Conservation (phyloP, 208 protist species). For the Acanthamoeba culbertsoni region DNA sequence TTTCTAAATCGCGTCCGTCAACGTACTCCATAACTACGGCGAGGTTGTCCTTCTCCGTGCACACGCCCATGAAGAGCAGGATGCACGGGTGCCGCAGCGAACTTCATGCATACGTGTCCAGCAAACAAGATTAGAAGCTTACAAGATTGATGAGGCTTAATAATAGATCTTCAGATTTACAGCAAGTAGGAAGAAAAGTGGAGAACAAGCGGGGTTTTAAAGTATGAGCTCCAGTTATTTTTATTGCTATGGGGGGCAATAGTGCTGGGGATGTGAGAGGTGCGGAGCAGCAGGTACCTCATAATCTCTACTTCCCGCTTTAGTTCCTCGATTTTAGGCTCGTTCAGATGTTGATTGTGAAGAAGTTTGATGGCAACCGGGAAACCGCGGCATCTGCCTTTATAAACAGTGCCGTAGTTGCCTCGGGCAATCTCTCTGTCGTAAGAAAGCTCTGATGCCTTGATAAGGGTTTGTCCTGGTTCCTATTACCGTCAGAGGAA, state of each 20-base stretch:
- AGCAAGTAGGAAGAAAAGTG: too few relatives aligned
- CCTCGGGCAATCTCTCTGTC: neutral
- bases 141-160: too few relatives aligned
- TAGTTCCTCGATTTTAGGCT: conserved; percentile 36
- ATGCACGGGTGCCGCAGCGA: conserved; percentile 75
- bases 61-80: conserved; percentile 78
- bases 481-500: neutral
- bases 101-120: neutral
- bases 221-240: too few relatives aligned
- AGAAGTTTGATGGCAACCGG: conserved; percentile 56
- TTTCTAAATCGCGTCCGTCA: neutral
- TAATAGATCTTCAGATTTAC: too few relatives aligned
- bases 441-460: neutral
- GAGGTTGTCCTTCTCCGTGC: conserved; percentile 72
- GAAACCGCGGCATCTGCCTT: neutral
- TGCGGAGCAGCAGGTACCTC: neutral
- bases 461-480: conserved; percentile 27
- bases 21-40: conserved; percentile 78
- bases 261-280: too few relatives aligned
- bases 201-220: too few relatives aligned
- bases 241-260: too few relatives aligned
- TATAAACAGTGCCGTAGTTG: conserved; percentile 37
- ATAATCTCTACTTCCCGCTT: conserved; percentile 45
- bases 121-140: too few relatives aligned
- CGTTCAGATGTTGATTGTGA: conserved; percentile 44